phyloP scores from a whole-genome alignment of 2,329 filamentous ascomycete species.

The Nannizziopsis arthrosporioides region DNA sequence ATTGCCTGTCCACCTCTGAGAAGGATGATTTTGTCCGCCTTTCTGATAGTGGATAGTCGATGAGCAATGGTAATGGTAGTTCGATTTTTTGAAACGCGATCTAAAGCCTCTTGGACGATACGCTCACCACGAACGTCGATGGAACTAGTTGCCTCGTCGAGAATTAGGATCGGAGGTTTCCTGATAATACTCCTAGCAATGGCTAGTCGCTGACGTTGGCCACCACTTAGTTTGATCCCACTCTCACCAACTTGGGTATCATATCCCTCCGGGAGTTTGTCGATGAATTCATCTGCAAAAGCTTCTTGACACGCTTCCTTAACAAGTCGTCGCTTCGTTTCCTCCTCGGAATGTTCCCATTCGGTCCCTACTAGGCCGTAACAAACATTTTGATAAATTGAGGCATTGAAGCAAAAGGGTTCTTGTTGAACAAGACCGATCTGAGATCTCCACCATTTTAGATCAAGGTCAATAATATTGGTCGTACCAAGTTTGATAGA shows the following conservation, averaged over 20 bases:
- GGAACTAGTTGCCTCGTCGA: constrained; percentile 67
- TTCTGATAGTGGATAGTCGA: constrained; percentile 59
- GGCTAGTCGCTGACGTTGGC: constrained; percentile 71
- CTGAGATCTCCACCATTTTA: constrained; percentile 48
- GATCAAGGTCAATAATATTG: constrained; percentile 44
- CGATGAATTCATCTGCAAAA: constrained; percentile 59
- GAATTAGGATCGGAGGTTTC: constrained; percentile 52
- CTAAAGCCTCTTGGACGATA: constrained; percentile 45
- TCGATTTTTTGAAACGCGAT: constrained; percentile 46
- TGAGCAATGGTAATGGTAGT: constrained; percentile 72
- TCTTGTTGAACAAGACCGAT: constrained; percentile 59
- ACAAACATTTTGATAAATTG: constrained; percentile 52
- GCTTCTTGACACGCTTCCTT: constrained; percentile 54
- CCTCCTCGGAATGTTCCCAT: constrained; percentile 26
- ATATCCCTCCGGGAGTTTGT: constrained; percentile 55
- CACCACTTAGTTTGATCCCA: constrained; percentile 69
- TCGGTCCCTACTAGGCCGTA: constrained; percentile 40
- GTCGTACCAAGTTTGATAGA: constrained; percentile 44
- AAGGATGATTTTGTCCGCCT: constrained; percentile 69
- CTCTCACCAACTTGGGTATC: constrained; percentile 64
- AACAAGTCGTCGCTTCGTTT: constrained; percentile 40
- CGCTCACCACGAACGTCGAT: constrained; percentile 46
- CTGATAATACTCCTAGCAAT: constrained; percentile 62
- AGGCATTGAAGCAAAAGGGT: constrained; percentile 56
- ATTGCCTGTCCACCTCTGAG: constrained; percentile 58